These are phyloP conservation scores for Entomortierella beljakovae DNA, from an alignment of 192 early-diverging fungal species.

Conservation along the genomic window DNA sequence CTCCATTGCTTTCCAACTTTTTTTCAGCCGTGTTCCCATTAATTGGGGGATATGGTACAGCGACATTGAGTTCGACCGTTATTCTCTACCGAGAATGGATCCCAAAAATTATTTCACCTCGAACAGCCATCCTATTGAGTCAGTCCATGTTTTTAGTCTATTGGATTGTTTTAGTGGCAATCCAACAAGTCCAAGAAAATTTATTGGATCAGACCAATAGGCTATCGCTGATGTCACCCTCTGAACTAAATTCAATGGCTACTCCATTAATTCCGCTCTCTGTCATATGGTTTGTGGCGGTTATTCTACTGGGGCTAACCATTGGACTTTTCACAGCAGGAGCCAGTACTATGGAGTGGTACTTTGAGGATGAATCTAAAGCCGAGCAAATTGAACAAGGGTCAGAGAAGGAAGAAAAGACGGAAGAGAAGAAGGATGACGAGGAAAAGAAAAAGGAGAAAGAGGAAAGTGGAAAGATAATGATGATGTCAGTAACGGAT, in stretches of 20 bases:
- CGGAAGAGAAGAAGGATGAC: not conserved
- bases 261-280: conserved; percentile 17
- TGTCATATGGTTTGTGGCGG: conserved; percentile 18
- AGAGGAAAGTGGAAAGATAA: no score
- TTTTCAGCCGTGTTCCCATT: conserved; percentile 32
- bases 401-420: not conserved
- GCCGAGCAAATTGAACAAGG: not conserved
- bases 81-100: conserved; percentile 20
- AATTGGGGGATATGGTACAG: conserved; percentile 4
- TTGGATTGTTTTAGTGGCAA: conserved; percentile 24
- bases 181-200: conserved; percentile 34
- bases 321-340: not conserved
- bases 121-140: conserved; percentile 21
- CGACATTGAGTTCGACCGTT: conserved; percentile 1
- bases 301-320: not conserved
- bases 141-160: conserved; percentile 30
- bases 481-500: no score
- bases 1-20: not conserved
- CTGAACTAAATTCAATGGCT: not conserved
- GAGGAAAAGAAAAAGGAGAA: not conserved
- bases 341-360: no score
- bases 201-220: not conserved
- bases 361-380: no score
- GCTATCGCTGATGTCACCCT: conserved; percentile 12
- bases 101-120: conserved; percentile 16